Percentiles rank a stretch among this genome's conserved stretches.
Evolutionary conservation across 1,284 basidiomycete species (phyloP).

Genomic region (Schizophyllum amplum): DNA sequence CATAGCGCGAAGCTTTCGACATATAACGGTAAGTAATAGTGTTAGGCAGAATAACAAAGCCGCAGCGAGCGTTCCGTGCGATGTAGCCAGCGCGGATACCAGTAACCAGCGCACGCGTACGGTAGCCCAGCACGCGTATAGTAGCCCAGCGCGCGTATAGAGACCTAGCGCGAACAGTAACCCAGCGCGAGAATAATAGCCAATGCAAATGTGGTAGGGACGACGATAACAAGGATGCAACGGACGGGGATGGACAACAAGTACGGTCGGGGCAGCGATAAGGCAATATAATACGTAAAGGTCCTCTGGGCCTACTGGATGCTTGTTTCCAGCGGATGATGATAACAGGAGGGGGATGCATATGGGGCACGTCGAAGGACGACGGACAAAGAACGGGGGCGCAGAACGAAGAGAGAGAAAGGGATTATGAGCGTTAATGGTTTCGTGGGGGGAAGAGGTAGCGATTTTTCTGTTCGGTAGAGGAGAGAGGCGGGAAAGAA

Average conservation of each 20-base stretch:
- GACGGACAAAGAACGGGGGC: not conserved
- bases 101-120: too few relatives aligned
- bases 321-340: not conserved
- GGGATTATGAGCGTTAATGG: not conserved
- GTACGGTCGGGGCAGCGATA: not conserved
- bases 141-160: too few relatives aligned
- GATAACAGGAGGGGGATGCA: too few relatives aligned
- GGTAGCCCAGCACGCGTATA: not conserved
- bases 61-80: not conserved
- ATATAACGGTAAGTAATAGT: not conserved
- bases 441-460: too few relatives aligned
- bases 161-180: too few relatives aligned
- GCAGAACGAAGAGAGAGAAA: not conserved
- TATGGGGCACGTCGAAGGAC: too few relatives aligned
- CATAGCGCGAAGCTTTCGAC: too few relatives aligned
- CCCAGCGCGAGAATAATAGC: not conserved
- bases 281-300: not conserved
- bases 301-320: not conserved
- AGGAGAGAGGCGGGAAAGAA: not conserved
- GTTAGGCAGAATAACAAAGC: not conserved
- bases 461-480: too few relatives aligned
- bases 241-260: not conserved
- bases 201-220: not conserved
- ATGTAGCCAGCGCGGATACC: not conserved
- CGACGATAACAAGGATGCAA: not conserved